phyloP scores from a whole-genome alignment of 768 basidiomycete genomes.

The Sutorius australiensis region DNA sequence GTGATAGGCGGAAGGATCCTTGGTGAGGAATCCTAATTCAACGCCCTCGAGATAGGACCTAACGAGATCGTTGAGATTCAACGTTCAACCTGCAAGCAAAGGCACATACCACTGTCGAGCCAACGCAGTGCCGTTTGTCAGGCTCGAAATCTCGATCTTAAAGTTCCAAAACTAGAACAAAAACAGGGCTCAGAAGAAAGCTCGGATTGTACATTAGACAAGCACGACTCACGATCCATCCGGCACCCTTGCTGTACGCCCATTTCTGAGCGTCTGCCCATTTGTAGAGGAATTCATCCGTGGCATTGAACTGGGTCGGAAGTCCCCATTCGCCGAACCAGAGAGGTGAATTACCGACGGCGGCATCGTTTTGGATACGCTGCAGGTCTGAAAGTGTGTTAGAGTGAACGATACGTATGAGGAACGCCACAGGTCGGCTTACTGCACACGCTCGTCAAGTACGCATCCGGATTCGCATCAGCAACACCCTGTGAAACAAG shows the following conservation, averaged over 20 bases:
- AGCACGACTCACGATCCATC: slow-evolving; percentile 57
- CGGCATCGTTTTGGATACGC: slow-evolving; percentile 48
- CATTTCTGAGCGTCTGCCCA: slow-evolving; percentile 80
- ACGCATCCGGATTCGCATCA: slow-evolving; percentile 57
- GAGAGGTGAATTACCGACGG: slow-evolving; percentile 43
- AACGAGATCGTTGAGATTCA: neutral
- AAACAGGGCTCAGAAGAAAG: neutral
- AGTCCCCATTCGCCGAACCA: slow-evolving; percentile 63
- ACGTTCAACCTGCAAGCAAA: too few species aligned
- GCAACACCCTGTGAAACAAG: slow-evolving; percentile 57
- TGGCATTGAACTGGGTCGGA: slow-evolving; percentile 61
- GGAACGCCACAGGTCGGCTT: slow-evolving; percentile 21
- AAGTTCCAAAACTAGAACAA: slow-evolving; percentile 63
- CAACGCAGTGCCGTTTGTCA: slow-evolving; percentile 42
- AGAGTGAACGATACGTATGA: neutral
- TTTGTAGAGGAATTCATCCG: slow-evolving; percentile 54
- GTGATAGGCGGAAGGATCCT: slow-evolving; percentile 53
- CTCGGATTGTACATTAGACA: neutral
- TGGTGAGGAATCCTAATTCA: slow-evolving; percentile 54
- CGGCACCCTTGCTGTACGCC: slow-evolving; percentile 53
- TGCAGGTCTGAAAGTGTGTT: slow-evolving; percentile 47
- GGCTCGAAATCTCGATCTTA: slow-evolving; percentile 56
- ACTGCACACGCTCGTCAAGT: slow-evolving; percentile 71
- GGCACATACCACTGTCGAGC: slow-evolving; percentile 59
- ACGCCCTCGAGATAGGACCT: slow-evolving; percentile 74